Evolutionary conservation across 805 yeast species (phyloP).

Genomic region (Saccharomycopsis fermentans): DNA sequence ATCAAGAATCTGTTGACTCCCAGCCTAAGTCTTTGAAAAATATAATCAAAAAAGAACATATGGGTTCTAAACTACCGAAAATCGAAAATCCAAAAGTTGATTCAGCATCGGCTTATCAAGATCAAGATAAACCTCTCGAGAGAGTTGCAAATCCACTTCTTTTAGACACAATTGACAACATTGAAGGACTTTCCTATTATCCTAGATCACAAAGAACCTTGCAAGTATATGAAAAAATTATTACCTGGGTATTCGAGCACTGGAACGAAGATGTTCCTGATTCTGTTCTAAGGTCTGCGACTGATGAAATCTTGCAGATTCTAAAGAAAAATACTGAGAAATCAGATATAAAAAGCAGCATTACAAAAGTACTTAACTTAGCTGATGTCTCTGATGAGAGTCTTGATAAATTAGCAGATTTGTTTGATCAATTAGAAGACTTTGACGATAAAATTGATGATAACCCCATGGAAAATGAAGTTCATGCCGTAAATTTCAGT

Average conservation of each 20-base stretch:
- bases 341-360: conserved; percentile 38
- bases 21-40: conserved; percentile 70
- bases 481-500: conserved; percentile 26
- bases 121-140: not conserved
- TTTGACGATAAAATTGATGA: conserved; percentile 24
- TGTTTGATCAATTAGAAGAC: conserved; percentile 42
- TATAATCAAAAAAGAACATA: conserved; percentile 51
- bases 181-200: conserved; percentile 47
- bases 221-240: conserved; percentile 36
- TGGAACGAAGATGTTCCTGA: conserved; percentile 51
- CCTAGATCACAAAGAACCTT: conserved; percentile 50
- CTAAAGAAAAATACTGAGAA: conserved; percentile 36
- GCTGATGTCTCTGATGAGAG: not conserved
- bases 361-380: conserved; percentile 1
- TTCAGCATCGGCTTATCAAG: not conserved
- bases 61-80: conserved; percentile 45
- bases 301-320: conserved; percentile 51
- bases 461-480: conserved; percentile 21
- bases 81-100: conserved; percentile 19
- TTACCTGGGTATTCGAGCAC: conserved; percentile 5
- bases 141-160: conserved; percentile 24
- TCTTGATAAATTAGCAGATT: conserved; percentile 27
- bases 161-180: conserved; percentile 22
- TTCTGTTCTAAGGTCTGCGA: conserved; percentile 58
- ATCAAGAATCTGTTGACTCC: conserved; percentile 41